A percentile compares a stretch with the other conserved stretches of the same genome.
phyloP scores from a whole-genome alignment of 1,284 basidiomycete species.

The Trichosporon coremiiforme region DNA sequence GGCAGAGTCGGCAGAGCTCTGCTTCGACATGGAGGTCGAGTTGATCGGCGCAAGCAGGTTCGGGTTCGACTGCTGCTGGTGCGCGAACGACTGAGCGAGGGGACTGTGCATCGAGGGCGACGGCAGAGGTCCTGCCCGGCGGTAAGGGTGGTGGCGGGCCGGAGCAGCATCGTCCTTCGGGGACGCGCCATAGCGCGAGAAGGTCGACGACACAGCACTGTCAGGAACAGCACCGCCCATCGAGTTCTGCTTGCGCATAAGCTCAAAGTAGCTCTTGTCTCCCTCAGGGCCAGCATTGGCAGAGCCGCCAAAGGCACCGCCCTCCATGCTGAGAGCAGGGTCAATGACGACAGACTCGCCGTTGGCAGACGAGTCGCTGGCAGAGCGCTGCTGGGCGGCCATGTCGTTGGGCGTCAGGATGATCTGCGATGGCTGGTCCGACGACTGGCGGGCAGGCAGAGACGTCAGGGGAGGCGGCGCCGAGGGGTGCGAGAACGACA shows the following conservation, averaged over 20 bases:
- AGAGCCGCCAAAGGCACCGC: slow-evolving; percentile 5
- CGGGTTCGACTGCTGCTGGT: slow-evolving; percentile 12
- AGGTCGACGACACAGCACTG: slow-evolving; percentile 37
- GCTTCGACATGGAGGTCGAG: slow-evolving; percentile 17
- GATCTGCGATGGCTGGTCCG: slow-evolving; percentile 43
- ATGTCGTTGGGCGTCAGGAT: slow-evolving; percentile 50
- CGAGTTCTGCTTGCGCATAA: slow-evolving; percentile 24
- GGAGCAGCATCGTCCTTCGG: slow-evolving; percentile 28
- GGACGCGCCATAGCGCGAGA: slow-evolving; percentile 37
- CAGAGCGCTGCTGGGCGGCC: slow-evolving; percentile 31
- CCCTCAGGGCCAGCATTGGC: slow-evolving; percentile 20
- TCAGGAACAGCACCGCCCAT: slow-evolving; percentile 26
- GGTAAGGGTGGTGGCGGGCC: slow-evolving; percentile 42
- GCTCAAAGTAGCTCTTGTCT: slow-evolving; percentile 31
- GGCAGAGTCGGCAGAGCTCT: slow-evolving; percentile 1
- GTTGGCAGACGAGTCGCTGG: slow-evolving; percentile 18
- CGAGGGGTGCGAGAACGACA: slow-evolving; percentile 41
- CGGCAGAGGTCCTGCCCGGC: slow-evolving; percentile 33
- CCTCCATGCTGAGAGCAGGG: slow-evolving; percentile 24
- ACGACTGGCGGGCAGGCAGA: slow-evolving; percentile 42
- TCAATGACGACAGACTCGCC: slow-evolving; percentile 36
- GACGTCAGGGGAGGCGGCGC: slow-evolving; percentile 45
- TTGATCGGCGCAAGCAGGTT: slow-evolving; percentile 19
- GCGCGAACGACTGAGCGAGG: slow-evolving; percentile 13
- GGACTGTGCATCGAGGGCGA: slow-evolving; percentile 31